phyloP scores from a whole-genome alignment of 148 eudicot species.

The Rhododendron vialii region DNA sequence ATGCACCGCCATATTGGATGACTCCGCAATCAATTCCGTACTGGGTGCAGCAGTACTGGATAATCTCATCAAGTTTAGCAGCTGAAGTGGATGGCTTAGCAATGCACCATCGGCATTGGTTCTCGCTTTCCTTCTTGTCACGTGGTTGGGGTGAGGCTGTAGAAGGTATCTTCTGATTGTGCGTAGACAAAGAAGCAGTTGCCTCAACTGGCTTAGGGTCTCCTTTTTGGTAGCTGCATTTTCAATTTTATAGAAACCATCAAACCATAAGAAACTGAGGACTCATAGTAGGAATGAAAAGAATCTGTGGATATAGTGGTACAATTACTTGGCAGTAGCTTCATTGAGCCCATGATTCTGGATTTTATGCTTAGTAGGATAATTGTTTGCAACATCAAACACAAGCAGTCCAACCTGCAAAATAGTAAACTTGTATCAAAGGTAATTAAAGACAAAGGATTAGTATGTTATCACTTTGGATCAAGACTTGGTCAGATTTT shows the following conservation, averaged over 20 bases:
- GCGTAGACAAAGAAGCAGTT: neutral
- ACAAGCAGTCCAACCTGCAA: neutral
- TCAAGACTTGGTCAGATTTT: neutral
- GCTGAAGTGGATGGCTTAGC: conserved; percentile 5
- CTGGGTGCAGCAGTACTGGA: neutral
- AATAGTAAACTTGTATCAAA: neutral
- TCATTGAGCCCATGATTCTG: neutral
- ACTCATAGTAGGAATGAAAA: neutral
- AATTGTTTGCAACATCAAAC: neutral
- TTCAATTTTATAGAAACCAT: neutral
- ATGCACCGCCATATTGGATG: neutral
- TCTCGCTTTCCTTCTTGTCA: neutral
- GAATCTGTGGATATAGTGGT: neutral
- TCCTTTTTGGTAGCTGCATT: neutral
- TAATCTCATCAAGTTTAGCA: neutral
- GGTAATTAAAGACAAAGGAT: neutral
- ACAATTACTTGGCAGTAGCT: neutral
- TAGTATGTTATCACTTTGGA: no score
- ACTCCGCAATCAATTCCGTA: neutral
- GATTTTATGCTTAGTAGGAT: neutral
- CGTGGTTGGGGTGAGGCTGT: neutral
- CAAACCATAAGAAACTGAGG: neutral
- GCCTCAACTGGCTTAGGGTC: neutral
- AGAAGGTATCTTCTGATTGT: neutral
- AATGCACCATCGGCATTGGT: neutral